Evolutionary conservation across 2,329 filamentous ascomycete species (phyloP).

Genomic region (Sclerotinia nivalis): DNA sequence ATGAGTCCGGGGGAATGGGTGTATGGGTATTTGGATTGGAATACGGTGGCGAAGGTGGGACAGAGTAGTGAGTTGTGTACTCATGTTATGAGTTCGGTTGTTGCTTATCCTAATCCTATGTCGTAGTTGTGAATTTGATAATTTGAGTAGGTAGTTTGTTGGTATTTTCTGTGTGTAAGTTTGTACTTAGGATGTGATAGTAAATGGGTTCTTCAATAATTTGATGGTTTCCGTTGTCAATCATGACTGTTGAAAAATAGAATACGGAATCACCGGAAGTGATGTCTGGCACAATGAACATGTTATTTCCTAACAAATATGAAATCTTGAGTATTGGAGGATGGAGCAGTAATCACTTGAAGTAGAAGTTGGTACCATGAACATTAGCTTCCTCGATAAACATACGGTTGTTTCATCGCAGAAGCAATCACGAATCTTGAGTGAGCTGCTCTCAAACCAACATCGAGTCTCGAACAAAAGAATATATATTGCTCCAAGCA

Average conservation of each 20-base stretch:
- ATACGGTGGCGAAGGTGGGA: background rate
- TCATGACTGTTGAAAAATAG: background rate
- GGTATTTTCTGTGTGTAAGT: background rate
- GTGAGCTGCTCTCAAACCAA: background rate
- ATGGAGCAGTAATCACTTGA: no score
- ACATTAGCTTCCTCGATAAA: no score
- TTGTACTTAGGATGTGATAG: background rate
- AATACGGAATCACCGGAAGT: background rate
- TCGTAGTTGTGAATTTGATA: background rate
- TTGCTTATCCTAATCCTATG: background rate
- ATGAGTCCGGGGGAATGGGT: background rate
- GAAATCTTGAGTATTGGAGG: background rate
- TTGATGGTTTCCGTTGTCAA: background rate
- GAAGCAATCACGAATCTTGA: background rate
- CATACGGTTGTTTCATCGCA: background rate
- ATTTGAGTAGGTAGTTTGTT: background rate
- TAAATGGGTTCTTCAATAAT: background rate
- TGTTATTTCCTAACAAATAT: background rate
- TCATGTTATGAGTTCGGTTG: background rate
- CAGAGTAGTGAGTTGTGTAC: slow-evolving; percentile 12
- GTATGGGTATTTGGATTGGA: slow-evolving; percentile 6
- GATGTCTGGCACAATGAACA: no score
- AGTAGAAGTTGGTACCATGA: background rate
- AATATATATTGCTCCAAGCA: background rate
- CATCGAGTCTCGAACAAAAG: background rate